phyloP scores from a whole-genome alignment of 108 stramenopile genomes.

The Discostella pseudostelligera region DNA sequence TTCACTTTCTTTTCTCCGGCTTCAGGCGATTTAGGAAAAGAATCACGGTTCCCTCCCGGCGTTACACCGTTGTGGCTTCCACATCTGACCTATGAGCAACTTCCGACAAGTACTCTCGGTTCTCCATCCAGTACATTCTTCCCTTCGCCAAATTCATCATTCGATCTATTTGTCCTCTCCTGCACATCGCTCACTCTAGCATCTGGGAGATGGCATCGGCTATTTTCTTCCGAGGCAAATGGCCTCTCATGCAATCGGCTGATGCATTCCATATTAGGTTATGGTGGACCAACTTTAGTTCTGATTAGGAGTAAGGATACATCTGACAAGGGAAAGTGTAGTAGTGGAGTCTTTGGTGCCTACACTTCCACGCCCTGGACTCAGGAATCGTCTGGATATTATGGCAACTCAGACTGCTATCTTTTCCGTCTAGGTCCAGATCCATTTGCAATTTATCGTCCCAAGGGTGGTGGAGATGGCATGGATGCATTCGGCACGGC shows the following conservation, averaged over 20 bases:
- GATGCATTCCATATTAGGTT: slow-evolving; percentile 71
- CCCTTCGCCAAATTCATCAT: slow-evolving; percentile 11
- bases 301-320: slow-evolving; percentile 53
- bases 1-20: slow-evolving; percentile 62
- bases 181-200: slow-evolving; percentile 39
- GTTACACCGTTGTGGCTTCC: slow-evolving; percentile 43
- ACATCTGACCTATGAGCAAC: slow-evolving; percentile 36
- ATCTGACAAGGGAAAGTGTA: slow-evolving; percentile 16
- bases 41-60: slow-evolving; percentile 34
- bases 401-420: slow-evolving; percentile 80
- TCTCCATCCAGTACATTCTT: slow-evolving; percentile 19
- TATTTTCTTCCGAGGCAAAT: slow-evolving; percentile 79
- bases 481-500: slow-evolving; percentile 14
- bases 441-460: slow-evolving; percentile 62
- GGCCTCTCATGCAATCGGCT: slow-evolving; percentile 81
- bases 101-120: slow-evolving; percentile 2
- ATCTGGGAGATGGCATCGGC: slow-evolving; percentile 54
- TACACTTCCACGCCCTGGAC: slow-evolving; percentile 73
- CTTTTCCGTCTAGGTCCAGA: slow-evolving; percentile 54
- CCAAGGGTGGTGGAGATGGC: slow-evolving; percentile 47
- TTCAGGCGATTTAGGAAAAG: slow-evolving; percentile 21
- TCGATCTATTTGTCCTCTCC: slow-evolving; percentile 32
- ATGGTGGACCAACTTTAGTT: slow-evolving; percentile 77
- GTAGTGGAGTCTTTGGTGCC: slow-evolving; percentile 63
- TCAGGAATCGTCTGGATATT: slow-evolving; percentile 72